Percentiles rank a stretch among this genome's conserved stretches.
Conservation (phyloP, 768 basidiomycete genomes). For the Ephemerocybe angulata region DNA sequence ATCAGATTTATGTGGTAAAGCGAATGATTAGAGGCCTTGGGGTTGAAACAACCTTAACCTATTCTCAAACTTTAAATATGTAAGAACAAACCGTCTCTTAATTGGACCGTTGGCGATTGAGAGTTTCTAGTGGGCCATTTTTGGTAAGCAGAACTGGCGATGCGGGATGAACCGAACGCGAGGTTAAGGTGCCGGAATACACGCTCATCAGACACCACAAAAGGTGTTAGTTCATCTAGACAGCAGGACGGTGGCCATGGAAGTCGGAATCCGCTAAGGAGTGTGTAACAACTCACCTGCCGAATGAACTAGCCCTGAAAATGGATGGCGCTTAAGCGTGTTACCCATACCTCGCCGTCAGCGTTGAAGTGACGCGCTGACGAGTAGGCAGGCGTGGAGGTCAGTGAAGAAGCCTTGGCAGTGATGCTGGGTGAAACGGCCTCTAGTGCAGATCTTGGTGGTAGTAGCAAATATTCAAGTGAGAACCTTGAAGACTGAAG, state of each 20-base stretch:
- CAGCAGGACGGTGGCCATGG: constrained; percentile 87
- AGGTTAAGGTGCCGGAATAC: constrained; percentile 76
- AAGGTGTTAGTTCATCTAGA: constrained; percentile 85
- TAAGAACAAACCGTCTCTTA: constrained; percentile 83
- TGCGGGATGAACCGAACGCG: constrained; percentile 67
- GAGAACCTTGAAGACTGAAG: too few species aligned
- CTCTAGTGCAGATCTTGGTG: too few species aligned
- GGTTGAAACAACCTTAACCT: constrained; percentile 87
- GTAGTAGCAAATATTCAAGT: too few species aligned
- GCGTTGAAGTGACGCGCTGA: too few species aligned
- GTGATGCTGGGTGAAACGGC: too few species aligned
- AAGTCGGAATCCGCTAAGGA: too few species aligned
- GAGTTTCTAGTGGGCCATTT: constrained; percentile 81
- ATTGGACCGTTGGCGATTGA: constrained; percentile 79
- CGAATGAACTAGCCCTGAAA: too few species aligned
- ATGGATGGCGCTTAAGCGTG: too few species aligned
- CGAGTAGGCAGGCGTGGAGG: too few species aligned
- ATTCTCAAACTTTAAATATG: constrained; percentile 81
- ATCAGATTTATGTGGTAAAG: constrained; percentile 68
- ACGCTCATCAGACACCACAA: constrained; percentile 85
- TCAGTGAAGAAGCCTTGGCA: too few species aligned
- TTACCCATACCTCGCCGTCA: too few species aligned
- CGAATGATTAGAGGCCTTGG: constrained; percentile 91
- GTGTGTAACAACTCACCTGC: too few species aligned
- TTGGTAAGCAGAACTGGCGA: constrained; percentile 69